Base-by-base conservation (phyloP, 2,329 filamentous ascomycete species). In the Rutstroemia sp. region DNA sequence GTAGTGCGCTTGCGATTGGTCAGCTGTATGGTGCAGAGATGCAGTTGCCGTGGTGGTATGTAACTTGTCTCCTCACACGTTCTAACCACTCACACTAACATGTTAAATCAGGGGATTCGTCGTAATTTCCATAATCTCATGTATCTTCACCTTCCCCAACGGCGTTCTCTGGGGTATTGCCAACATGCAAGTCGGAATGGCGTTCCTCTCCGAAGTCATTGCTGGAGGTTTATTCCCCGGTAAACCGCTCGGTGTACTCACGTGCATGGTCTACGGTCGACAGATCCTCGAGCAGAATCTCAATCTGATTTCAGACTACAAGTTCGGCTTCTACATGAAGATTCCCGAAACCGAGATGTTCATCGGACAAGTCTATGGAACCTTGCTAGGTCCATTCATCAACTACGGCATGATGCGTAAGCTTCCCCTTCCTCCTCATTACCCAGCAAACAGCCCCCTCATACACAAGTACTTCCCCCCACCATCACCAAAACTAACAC, bases 21-120 rank as follows among this genome's bases (percentile, higher is more conserved):
- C 42, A 41, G 23, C 75, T 83, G 2, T 72, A 83, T 12, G 77
- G 72, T 1, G 89, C 82, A 63, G 80, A 81, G 0, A 89, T 87
- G 41, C 56, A 56, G 4, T 44, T 64, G 23, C 58, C 62, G 34
- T 63, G 62, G 59, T 70, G 66, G 66, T 54, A 54, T 16, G 52
- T 54, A 4, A 21, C 1, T 12, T 18, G 2, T 30, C 27, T 30
- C 27, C 3, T 23, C 0, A 6, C 19, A 4, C 16, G 2, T 2
- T n/a, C 1, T 23, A 27, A 41, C 19, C 2, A 7, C 19, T 7
- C 1, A 1, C 3, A 12, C 23, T 49, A 10, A 54, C 8, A 39
- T n/a, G n/a, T 5, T 2, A 0, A 23, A 19, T 4, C 16, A 54
- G 52, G 52, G 67, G 62, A 10, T 66, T 64, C 52, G 27, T 69